Evolutionary conservation across 2,329 filamentous ascomycete genomes (phyloP).

Genomic region (Colletotrichum paranaense): DNA sequence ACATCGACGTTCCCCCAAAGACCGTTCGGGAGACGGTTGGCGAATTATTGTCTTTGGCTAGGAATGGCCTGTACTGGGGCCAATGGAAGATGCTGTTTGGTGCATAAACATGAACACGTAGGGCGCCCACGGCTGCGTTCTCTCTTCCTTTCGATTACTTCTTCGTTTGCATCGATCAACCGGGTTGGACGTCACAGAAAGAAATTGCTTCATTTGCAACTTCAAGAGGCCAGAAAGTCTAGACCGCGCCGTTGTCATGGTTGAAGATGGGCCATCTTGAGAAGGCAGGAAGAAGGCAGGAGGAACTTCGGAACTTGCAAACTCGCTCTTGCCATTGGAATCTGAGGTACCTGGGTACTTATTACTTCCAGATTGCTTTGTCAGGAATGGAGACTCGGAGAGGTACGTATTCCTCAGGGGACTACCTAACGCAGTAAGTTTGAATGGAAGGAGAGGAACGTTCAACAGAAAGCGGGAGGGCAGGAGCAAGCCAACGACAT

Average conservation of each 20-base stretch:
- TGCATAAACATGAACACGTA: neutral
- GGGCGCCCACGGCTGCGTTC: neutral
- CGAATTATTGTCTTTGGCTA: neutral
- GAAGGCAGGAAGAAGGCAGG: neutral
- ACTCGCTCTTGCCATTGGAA: neutral
- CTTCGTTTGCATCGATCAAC: neutral
- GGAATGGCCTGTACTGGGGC: neutral
- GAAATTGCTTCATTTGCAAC: neutral
- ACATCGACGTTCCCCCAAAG: neutral
- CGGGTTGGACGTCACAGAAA: neutral
- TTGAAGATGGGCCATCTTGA: neutral
- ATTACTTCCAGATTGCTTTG: neutral
- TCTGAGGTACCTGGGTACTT: neutral
- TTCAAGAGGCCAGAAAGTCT: neutral
- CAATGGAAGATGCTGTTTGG: neutral
- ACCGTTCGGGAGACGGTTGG: constrained; percentile 11
- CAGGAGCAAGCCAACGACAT: neutral
- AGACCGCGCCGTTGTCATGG: neutral
- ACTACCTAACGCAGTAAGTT: too few species aligned
- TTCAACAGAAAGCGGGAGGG: neutral
- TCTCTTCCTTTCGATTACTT: neutral
- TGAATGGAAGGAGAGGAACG: too few species aligned
- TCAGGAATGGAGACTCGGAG: neutral
- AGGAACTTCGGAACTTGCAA: neutral
- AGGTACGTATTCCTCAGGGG: neutral